These are phyloP conservation scores for Kluyveromyces marxianus DNA, from an alignment of 1,139 yeast genomes.

Conservation along the genomic window DNA sequence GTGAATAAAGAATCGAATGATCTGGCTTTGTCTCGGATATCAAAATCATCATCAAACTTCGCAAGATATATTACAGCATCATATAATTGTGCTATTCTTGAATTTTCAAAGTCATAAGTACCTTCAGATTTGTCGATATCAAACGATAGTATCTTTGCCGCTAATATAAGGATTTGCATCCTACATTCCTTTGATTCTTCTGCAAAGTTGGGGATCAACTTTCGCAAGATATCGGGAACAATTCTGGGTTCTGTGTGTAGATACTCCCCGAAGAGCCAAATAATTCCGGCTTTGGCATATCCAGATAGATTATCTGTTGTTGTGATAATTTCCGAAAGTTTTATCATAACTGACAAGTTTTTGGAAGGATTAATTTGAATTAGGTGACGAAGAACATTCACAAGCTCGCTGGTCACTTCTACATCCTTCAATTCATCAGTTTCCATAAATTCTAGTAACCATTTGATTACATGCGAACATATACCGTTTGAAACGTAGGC, in stretches of 20 bases:
- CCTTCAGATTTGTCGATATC: slow-evolving; percentile 36
- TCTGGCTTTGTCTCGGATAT: slow-evolving; percentile 81
- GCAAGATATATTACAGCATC: slow-evolving; percentile 57
- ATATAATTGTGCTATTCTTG: slow-evolving; percentile 48
- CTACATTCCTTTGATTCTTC: slow-evolving; percentile 53
- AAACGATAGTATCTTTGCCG: slow-evolving; percentile 63
- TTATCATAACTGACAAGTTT: slow-evolving; percentile 37
- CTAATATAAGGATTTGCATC: slow-evolving; percentile 61
- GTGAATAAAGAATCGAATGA: slow-evolving; percentile 47
- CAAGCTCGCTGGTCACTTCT: slow-evolving; percentile 46
- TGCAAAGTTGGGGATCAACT: slow-evolving; percentile 48
- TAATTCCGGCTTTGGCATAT: slow-evolving; percentile 70
- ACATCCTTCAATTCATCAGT: slow-evolving; percentile 18
- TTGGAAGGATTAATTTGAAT: slow-evolving; percentile 54
- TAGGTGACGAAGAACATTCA: slow-evolving; percentile 62
- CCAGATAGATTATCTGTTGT: slow-evolving; percentile 19
- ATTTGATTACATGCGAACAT: slow-evolving; percentile 33
- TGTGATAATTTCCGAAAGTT: slow-evolving; percentile 31
- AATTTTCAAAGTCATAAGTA: slow-evolving; percentile 31
- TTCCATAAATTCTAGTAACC: slow-evolving; percentile 41
- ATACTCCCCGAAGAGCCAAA: slow-evolving; percentile 91
- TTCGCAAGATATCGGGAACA: slow-evolving; percentile 73
- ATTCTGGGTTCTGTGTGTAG: slow-evolving; percentile 40
- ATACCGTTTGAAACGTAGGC: slow-evolving; percentile 37
- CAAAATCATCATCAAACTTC: slow-evolving; percentile 68